Evolutionary conservation across 768 basidiomycete genomes (phyloP).

Genomic region (Nidularia sp.): DNA sequence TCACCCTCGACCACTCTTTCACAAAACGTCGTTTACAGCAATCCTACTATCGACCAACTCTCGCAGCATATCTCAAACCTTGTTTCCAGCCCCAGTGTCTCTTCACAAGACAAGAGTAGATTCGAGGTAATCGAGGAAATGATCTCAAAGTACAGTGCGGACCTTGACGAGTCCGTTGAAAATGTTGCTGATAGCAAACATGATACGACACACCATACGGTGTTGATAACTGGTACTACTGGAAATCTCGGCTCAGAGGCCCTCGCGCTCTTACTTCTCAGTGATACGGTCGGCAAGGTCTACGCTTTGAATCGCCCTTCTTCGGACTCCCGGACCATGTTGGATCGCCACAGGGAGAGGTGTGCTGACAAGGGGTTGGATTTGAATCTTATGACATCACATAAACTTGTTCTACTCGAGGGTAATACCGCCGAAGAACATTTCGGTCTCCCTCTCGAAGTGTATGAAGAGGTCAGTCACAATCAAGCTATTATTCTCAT

Average conservation of each 20-base stretch:
- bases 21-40: constrained; percentile 22
- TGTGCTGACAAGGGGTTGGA: constrained; percentile 28
- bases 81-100: constrained; percentile 2
- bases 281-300: constrained; percentile 15
- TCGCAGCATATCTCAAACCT: constrained; percentile 12
- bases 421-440: constrained; percentile 19
- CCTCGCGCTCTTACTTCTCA: constrained; percentile 20
- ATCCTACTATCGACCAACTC: constrained; percentile 20
- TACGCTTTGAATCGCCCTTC: constrained; percentile 28
- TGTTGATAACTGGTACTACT: constrained; percentile 35
- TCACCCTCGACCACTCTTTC: constrained; percentile 9
- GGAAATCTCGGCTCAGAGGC: constrained; percentile 35
- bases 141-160: constrained; percentile 31
- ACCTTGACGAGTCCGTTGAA: background rate
- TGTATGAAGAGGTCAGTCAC: constrained; percentile 14
- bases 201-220: constrained; percentile 11
- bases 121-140: constrained; percentile 25
- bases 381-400: constrained; percentile 14
- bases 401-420: constrained; percentile 28
- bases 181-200: background rate
- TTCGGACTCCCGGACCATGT: background rate
- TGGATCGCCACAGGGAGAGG: constrained; percentile 17
- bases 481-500: constrained; percentile 8
- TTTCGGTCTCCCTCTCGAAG: constrained; percentile 20
- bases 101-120: constrained; percentile 1